These are phyloP conservation scores for Ramaria sp. DNA, from an alignment of 768 basidiomycete species.

Conservation along the genomic window DNA sequence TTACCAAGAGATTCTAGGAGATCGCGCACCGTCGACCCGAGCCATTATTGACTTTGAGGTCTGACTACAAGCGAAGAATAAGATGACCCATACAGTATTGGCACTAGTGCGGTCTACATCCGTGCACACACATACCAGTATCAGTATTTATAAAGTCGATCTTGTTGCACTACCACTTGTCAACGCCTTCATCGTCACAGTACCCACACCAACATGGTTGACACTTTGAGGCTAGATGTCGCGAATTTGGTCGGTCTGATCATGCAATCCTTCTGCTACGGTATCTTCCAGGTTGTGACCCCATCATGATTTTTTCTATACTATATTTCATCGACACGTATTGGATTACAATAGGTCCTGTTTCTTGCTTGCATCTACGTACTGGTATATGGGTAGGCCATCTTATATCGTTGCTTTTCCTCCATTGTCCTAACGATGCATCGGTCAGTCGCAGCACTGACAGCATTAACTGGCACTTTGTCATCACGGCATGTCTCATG, in stretches of 20 bases:
- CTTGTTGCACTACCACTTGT: too few relatives aligned
- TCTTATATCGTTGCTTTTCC: not conserved
- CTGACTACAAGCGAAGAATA: too few relatives aligned
- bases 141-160: too few relatives aligned
- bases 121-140: too few relatives aligned
- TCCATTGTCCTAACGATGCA: not conserved
- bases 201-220: too few relatives aligned
- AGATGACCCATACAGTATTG: too few relatives aligned
- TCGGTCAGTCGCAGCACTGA: not conserved
- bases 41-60: too few relatives aligned
- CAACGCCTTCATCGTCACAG: too few relatives aligned
- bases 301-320: not conserved
- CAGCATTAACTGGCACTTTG: constrained; percentile 4
- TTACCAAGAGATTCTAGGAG: too few relatives aligned
- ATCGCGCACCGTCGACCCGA: too few relatives aligned
- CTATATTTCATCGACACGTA: too few relatives aligned
- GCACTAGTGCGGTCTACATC: too few relatives aligned
- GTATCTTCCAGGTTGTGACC: not conserved
- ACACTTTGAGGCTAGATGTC: not conserved
- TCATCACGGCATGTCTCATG: not conserved
- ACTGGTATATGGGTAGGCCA: not conserved
- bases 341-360: not conserved
- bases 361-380: constrained; percentile 1
- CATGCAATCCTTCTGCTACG: not conserved
- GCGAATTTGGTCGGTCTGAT: not conserved